These are phyloP conservation scores for Sparassis latifolia DNA, from an alignment of 1,284 basidiomycete genomes.

Conservation along the genomic window DNA sequence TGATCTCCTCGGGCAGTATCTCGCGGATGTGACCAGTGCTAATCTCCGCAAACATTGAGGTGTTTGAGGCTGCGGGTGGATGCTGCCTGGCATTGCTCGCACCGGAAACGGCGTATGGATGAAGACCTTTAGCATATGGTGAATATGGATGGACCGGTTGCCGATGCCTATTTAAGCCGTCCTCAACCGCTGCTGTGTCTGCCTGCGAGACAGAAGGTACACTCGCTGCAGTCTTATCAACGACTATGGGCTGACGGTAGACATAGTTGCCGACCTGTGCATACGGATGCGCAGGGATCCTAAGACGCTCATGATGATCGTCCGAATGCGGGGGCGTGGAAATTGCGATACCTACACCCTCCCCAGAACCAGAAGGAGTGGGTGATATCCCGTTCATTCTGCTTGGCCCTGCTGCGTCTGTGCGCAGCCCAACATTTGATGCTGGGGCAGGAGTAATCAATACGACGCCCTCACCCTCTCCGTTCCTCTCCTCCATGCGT, in stretches of 20 bases:
- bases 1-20: constrained; percentile 42
- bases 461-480: constrained; percentile 14
- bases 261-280: constrained; percentile 38
- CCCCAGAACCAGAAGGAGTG: constrained; percentile 26
- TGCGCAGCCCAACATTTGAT: not conserved
- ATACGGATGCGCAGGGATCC: constrained; percentile 51
- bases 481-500: constrained; percentile 9
- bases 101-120: constrained; percentile 26
- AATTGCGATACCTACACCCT: constrained; percentile 59
- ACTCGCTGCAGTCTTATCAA: constrained; percentile 2
- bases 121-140: constrained; percentile 29
- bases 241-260: not conserved
- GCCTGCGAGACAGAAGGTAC: constrained; percentile 22
- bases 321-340: constrained; percentile 49
- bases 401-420: constrained; percentile 5
- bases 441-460: constrained; percentile 11
- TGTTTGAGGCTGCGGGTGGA: constrained; percentile 24
- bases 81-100: not conserved
- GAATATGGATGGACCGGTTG: constrained; percentile 38
- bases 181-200: constrained; percentile 16
- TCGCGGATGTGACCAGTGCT: constrained; percentile 42
- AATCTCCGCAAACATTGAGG: constrained; percentile 51
- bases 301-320: constrained; percentile 27
- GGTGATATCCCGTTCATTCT: constrained; percentile 21
- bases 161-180: constrained; percentile 41